These are phyloP conservation scores for Gossypium anomalum DNA, from an alignment of 345 rosid species.

Conservation along the genomic window DNA sequence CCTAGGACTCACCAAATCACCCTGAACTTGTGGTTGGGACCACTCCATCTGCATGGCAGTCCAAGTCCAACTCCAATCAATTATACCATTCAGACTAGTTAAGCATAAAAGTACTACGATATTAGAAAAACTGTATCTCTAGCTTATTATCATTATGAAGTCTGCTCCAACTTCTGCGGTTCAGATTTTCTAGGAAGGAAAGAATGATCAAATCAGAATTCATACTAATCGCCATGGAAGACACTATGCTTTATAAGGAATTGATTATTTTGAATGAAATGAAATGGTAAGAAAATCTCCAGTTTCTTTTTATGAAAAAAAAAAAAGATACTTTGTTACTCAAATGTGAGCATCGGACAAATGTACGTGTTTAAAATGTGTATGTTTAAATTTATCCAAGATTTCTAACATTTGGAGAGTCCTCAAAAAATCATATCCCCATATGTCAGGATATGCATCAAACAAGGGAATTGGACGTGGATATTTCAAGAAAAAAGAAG, in stretches of 20 bases:
- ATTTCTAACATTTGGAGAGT: background rate
- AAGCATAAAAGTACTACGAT: background rate
- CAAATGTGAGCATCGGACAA: background rate
- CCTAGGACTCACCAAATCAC: slow-evolving; percentile 50
- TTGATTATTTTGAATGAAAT: background rate
- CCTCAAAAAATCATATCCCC: background rate
- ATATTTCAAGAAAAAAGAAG: background rate
- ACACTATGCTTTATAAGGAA: background rate
- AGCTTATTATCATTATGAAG: background rate
- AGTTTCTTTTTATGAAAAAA: background rate
- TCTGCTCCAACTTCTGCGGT: background rate
- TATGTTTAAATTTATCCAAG: background rate
- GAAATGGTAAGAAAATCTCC: background rate
- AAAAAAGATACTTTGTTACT: background rate
- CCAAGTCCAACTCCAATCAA: slow-evolving; percentile 2
- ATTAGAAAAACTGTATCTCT: background rate
- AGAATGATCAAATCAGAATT: background rate
- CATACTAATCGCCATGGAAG: background rate
- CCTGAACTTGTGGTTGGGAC: slow-evolving; percentile 76
- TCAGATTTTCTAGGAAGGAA: slow-evolving; percentile 2
- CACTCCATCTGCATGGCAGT: slow-evolving; percentile 74
- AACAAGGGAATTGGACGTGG: background rate
- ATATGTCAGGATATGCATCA: background rate
- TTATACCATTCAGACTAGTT: background rate
- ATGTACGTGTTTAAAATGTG: background rate